Base-by-base conservation (phyloP, 2,329 filamentous ascomycete species). In the Ophiostoma sp. region DNA sequence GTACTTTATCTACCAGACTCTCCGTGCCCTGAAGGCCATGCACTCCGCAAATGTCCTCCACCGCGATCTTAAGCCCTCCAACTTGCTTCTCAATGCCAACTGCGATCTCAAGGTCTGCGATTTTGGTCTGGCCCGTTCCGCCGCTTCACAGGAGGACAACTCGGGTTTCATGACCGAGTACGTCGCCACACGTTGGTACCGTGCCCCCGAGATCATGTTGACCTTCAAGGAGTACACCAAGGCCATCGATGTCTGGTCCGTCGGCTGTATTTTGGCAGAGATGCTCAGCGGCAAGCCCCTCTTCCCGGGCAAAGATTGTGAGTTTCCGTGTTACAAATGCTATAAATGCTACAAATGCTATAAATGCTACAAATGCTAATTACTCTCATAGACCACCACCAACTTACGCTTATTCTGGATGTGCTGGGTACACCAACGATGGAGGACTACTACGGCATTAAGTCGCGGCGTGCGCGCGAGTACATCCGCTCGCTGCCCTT, bases 151-250 rank as follows among this genome's bases (percentile, higher is more conserved):
- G 75, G 95, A 99, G 78, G 95, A 99, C 81, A 99, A 99, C 82
- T 97, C 94, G n/a, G 95, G 95, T 31, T 99, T 99, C 87, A 99
- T 99, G 95, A 99, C 95, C 20, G 95, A 99, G 96, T 99, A 99
- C 79, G 95, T 99, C 71, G 95, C 95, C 68, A 99, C 95, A 66
- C 90, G 95, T 77, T 99, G 95, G 95, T 99, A 99, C 82, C 93
- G 95, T 81, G 95, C 95, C 6, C 95, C 95, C 3, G 95, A 99
- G 80, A 99, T 99, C 80, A 99, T 99, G 95, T 90, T 99, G 83
- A 99, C 95, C 15, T 99, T 98, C 85, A 98, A 99, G 84, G 95
- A 99, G 82, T 99, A 99, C 83, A 99, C 95, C 76, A 99, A 98
- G 82, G 95, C 95, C 62, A 99, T 99, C 78, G 95, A 99, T 78